Evolutionary conservation across 805 yeast species (phyloP).

Genomic region (Ogataea ganodermae): DNA sequence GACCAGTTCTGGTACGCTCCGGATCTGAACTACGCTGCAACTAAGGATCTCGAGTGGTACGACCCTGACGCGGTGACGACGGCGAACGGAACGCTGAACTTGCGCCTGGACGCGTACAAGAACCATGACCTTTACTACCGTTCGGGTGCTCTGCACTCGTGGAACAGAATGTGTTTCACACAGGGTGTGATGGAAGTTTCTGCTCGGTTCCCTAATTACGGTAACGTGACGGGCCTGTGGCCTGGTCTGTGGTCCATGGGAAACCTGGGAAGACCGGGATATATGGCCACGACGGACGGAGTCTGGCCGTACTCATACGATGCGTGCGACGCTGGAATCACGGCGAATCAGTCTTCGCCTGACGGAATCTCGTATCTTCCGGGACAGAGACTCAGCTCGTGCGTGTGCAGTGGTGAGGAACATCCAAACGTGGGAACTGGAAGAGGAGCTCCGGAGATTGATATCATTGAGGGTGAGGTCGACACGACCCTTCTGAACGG

Average conservation of each 20-base stretch:
- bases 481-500: constrained; percentile 55
- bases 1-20: constrained; percentile 91
- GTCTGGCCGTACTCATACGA: constrained; percentile 94
- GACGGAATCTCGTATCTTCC: constrained; percentile 88
- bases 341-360: constrained; percentile 86
- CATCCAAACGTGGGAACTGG: constrained; percentile 90
- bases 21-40: constrained; percentile 82
- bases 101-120: constrained; percentile 78
- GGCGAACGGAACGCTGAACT: constrained; percentile 63
- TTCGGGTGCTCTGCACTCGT: constrained; percentile 88
- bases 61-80: constrained; percentile 89
- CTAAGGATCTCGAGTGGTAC: constrained; percentile 92
- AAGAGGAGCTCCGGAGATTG: constrained; percentile 96
- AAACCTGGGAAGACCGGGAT: constrained; percentile 90
- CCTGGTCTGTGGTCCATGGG: constrained; percentile 97
- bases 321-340: constrained; percentile 89
- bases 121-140: constrained; percentile 81
- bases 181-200: constrained; percentile 80
- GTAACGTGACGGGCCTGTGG: constrained; percentile 84
- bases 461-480: constrained; percentile 83
- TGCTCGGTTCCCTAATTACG: constrained; percentile 77
- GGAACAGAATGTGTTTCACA: constrained; percentile 90
- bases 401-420: constrained; percentile 80
- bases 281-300: constrained; percentile 83
- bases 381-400: constrained; percentile 75